Evolutionary conservation across 495 filamentous ascomycete species (phyloP).

Genomic region (Pyrenopolyporus hunteri): DNA sequence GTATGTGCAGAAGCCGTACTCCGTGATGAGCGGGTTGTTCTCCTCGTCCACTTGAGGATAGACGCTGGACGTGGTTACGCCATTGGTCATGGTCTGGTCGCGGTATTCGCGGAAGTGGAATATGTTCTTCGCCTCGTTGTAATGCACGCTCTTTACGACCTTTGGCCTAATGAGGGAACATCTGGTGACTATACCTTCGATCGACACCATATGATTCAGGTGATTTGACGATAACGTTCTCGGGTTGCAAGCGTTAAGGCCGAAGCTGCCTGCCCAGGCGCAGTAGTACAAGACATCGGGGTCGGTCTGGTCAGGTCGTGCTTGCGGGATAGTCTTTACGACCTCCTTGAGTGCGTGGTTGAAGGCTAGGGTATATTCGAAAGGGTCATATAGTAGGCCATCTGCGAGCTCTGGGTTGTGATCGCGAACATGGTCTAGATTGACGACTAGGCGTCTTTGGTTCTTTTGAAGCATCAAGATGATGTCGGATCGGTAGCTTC

Average conservation of each 20-base stretch:
- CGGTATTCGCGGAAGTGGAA: slow-evolving; percentile 87
- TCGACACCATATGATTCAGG: slow-evolving; percentile 93
- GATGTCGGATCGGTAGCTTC: slow-evolving; percentile 85
- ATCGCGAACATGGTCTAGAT: slow-evolving; percentile 90
- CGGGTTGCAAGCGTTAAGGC: slow-evolving; percentile 92
- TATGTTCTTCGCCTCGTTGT: slow-evolving; percentile 79
- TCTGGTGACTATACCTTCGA: slow-evolving; percentile 97
- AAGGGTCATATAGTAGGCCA: slow-evolving; percentile 82
- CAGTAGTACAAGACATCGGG: slow-evolving; percentile 80
- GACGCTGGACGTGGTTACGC: slow-evolving; percentile 81
- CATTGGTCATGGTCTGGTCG: slow-evolving; percentile 96
- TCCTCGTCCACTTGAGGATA: slow-evolving; percentile 96
- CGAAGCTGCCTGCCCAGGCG: slow-evolving; percentile 92
- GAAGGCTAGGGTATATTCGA: slow-evolving; percentile 87
- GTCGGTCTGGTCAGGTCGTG: slow-evolving; percentile 55
- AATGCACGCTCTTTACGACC: slow-evolving; percentile 97
- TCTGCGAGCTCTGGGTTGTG: slow-evolving; percentile 90
- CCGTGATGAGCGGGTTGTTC: slow-evolving; percentile 78
- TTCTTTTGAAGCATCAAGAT: slow-evolving; percentile 92
- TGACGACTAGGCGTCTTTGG: slow-evolving; percentile 77
- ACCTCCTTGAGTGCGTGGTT: slow-evolving; percentile 88
- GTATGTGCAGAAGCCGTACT: slow-evolving; percentile 95
- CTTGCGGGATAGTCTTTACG: slow-evolving; percentile 74
- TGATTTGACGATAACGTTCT: slow-evolving; percentile 86
- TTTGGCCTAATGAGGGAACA: slow-evolving; percentile 95